phyloP scores from a whole-genome alignment of 1,139 yeast species.

The Nadsonia commutata region DNA sequence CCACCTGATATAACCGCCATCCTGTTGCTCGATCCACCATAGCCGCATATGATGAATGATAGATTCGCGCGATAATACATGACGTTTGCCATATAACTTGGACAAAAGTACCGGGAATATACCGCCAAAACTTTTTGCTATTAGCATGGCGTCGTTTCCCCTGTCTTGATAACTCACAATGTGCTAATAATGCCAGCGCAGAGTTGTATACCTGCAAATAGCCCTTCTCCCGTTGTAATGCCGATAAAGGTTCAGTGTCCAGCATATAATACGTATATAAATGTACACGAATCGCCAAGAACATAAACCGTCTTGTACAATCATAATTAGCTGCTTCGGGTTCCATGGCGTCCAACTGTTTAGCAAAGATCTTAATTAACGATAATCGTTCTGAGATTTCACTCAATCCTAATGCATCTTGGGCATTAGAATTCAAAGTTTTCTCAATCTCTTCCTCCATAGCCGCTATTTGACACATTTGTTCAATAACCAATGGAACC shows the following conservation, averaged over 20 bases:
- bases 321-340: constrained; percentile 28
- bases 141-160: neutral
- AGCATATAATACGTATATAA: constrained; percentile 67
- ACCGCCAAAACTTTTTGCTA: constrained; percentile 38
- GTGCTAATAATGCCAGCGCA: constrained; percentile 54
- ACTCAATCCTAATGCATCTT: constrained; percentile 48
- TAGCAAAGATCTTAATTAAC: constrained; percentile 49
- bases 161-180: constrained; percentile 29
- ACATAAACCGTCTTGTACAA: constrained; percentile 51
- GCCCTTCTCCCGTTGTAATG: constrained; percentile 58
- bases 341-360: constrained; percentile 68
- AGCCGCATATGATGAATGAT: constrained; percentile 55
- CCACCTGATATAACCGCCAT: constrained; percentile 51
- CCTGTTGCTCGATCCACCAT: constrained; percentile 62
- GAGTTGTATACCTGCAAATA: constrained; percentile 66
- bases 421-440: constrained; percentile 57
- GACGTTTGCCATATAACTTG: constrained; percentile 86
- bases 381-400: constrained; percentile 62
- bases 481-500: constrained; percentile 50
- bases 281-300: constrained; percentile 64
- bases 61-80: constrained; percentile 63
- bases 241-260: constrained; percentile 37
- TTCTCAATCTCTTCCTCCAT: constrained; percentile 77
- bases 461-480: constrained; percentile 68
- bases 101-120: constrained; percentile 72